Conservation (phyloP, 108 stramenopile species). For the Chaetoceros muelleri region DNA sequence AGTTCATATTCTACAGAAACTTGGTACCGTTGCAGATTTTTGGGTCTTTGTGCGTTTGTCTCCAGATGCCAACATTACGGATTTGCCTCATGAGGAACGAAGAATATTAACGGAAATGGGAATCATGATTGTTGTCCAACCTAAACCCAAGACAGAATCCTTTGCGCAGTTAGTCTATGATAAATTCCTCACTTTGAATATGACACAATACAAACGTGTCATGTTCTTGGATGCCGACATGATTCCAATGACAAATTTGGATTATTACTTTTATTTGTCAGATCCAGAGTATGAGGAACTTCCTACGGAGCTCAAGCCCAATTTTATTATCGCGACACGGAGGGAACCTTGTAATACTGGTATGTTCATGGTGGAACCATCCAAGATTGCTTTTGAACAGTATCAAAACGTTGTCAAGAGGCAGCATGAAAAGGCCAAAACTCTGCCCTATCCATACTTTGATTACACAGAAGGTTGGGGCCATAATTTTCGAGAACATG, state of each 20-base stretch:
- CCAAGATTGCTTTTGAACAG: slow-evolving; percentile 15
- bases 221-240: too few species aligned
- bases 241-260: slow-evolving; percentile 51
- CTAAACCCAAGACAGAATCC: slow-evolving; percentile 12
- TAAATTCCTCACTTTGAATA: slow-evolving; percentile 22
- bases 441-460: slow-evolving; percentile 13
- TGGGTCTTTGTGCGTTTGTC: slow-evolving; percentile 32
- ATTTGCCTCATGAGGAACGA: slow-evolving; percentile 19
- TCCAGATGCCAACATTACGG: slow-evolving; percentile 4
- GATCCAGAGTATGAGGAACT: background rate
- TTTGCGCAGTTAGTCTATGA: slow-evolving; percentile 23
- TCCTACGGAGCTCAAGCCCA: slow-evolving; percentile 14
- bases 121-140: slow-evolving; percentile 23
- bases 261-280: slow-evolving; percentile 41
- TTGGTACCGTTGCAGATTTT: too few species aligned
- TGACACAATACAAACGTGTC: slow-evolving; percentile 50
- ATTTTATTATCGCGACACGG: slow-evolving; percentile 24
- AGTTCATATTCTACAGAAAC: slow-evolving; percentile 8
- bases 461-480: slow-evolving; percentile 5
- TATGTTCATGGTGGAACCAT: too few species aligned
- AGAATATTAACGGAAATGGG: slow-evolving; percentile 12
- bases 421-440: slow-evolving; percentile 10
- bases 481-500: background rate
- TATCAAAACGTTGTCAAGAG: slow-evolving; percentile 15
- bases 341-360: slow-evolving; percentile 30